Conservation (phyloP, 805 yeast species). For the Metschnikowia koreensis region DNA sequence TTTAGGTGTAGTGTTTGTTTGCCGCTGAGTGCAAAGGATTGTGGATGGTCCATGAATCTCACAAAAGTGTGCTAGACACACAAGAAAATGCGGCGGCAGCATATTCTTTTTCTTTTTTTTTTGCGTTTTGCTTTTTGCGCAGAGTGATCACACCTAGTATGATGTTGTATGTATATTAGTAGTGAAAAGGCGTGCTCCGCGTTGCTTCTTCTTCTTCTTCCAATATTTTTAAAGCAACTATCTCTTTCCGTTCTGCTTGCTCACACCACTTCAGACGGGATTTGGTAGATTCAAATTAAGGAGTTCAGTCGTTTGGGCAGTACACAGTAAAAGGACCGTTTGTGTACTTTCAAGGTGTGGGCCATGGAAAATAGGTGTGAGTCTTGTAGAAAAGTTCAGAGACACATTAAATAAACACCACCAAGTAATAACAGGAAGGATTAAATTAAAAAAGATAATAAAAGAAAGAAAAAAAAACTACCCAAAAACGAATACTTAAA, state of each 20-base stretch:
- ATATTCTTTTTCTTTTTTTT: neutral
- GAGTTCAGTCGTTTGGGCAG: neutral
- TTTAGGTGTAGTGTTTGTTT: conserved; percentile 33
- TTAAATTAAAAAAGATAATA: neutral
- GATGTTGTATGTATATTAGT: too few relatives aligned
- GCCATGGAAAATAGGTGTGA: neutral
- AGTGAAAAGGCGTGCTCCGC: too few relatives aligned
- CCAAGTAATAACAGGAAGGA: neutral
- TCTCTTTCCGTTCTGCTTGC: neutral
- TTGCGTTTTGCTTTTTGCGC: neutral
- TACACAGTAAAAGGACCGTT: neutral
- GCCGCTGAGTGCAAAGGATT: conserved; percentile 57
- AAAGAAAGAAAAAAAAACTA: neutral
- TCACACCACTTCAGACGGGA: neutral
- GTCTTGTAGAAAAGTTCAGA: neutral
- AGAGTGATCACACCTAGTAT: too few relatives aligned
- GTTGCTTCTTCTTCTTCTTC: neutral
- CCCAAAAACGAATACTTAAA: too few relatives aligned
- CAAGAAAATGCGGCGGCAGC: conserved; percentile 36
- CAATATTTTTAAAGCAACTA: too few relatives aligned
- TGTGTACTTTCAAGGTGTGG: neutral
- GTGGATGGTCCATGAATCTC: conserved; percentile 75
- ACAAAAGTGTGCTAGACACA: conserved; percentile 71
- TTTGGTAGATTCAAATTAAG: neutral
- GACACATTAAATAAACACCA: neutral